Conservation (phyloP, 2,329 filamentous ascomycete genomes). For the Plectosphaerella cucumerina region DNA sequence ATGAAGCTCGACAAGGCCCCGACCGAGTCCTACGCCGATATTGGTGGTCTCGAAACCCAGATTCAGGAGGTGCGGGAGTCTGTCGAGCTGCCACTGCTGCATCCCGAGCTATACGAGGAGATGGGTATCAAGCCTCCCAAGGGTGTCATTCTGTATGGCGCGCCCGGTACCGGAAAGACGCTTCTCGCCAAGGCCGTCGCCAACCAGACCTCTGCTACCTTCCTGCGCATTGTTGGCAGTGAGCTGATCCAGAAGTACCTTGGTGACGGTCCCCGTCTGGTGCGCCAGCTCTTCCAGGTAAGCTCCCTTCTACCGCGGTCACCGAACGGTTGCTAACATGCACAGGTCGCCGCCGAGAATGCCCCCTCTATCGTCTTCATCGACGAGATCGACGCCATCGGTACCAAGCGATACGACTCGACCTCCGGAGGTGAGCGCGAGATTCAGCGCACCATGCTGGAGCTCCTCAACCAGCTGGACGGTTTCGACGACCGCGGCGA, state of each 20-base stretch:
- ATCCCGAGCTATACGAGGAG: conserved; percentile 97
- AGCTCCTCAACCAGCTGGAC: conserved; percentile 95
- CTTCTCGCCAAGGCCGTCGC: conserved; percentile 98
- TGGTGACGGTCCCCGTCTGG: conserved; percentile 88
- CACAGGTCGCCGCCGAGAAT: conserved; percentile 84
- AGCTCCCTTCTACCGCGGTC: conserved; percentile 10
- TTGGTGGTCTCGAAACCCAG: conserved; percentile 90
- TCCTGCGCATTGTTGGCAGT: conserved; percentile 96
- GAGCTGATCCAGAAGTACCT: conserved; percentile 99
- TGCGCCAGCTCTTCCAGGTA: conserved; percentile 91
- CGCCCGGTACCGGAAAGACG: conserved; percentile 93
- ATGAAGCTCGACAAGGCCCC: conserved; percentile 99
- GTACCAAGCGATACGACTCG: conserved; percentile 97
- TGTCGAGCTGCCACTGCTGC: conserved; percentile 88
- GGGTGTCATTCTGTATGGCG: conserved; percentile 97
- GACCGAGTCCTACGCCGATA: conserved; percentile 97
- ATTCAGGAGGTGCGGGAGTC: conserved; percentile 98
- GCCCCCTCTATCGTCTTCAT: conserved; percentile 98
- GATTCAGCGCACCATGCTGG: conserved; percentile 97
- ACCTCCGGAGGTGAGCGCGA: conserved; percentile 96
- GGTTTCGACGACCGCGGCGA: conserved; percentile 98
- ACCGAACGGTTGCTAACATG: conserved; percentile 9
- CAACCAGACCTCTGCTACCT: conserved; percentile 96
- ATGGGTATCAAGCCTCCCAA: conserved; percentile 99
- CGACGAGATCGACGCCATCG: conserved; percentile 97